Percentiles rank a stretch among this genome's conserved stretches.
Conservation (phyloP, 129 eudicot genomes). For the Daucus carota region DH1_v3.0 NC_030387.2:5984001-5984500, state of each 20-base stretch:
- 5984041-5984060: constrained; percentile 95
- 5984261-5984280: constrained; percentile 81
- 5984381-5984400: constrained; percentile 33
- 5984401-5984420: constrained; percentile 25
- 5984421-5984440: constrained; percentile 23
- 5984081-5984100: constrained; percentile 76
- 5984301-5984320: constrained; percentile 94
- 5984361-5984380: constrained; percentile 98
- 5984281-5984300: constrained; percentile 89
- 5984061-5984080: constrained; percentile 88
- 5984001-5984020: constrained; percentile 88
- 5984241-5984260: constrained; percentile 70
- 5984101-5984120: constrained; percentile 77
- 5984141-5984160: constrained; percentile 96
- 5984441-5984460: constrained; percentile 26
- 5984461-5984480: constrained; percentile 24
- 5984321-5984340: constrained; percentile 96
- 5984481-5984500: constrained; percentile 25
- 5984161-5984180: constrained; percentile 86
- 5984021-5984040: constrained; percentile 88
- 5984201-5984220: constrained; percentile 95
- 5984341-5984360: constrained; percentile 96
- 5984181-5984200: constrained; percentile 96
- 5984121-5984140: constrained; percentile 80
- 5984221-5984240: constrained; percentile 87